Conservation (phyloP, 2,329 filamentous ascomycete genomes). For the Emmonsiellopsis sp. region DNA sequence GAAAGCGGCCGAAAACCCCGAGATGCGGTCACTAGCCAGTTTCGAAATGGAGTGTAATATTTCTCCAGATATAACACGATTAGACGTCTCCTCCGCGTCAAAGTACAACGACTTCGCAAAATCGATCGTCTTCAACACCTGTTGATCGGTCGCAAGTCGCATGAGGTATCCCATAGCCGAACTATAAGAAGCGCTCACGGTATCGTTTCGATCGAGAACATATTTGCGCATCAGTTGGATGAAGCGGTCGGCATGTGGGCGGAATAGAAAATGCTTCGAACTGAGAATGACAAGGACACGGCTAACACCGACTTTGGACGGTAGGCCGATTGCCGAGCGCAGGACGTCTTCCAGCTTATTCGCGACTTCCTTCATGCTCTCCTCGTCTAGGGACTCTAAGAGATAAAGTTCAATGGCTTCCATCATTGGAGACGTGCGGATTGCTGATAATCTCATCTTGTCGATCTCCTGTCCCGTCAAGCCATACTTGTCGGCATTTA, state of each 20-base stretch:
- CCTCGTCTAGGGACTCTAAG: slow-evolving; percentile 70
- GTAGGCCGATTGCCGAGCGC: slow-evolving; percentile 79
- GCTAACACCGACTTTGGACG: slow-evolving; percentile 86
- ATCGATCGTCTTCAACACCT: slow-evolving; percentile 45
- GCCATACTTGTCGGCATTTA: slow-evolving; percentile 76
- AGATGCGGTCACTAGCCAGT: slow-evolving; percentile 81
- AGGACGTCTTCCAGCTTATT: slow-evolving; percentile 68
- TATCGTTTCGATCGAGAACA: slow-evolving; percentile 84
- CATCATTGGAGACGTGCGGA: slow-evolving; percentile 79
- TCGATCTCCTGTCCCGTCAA: slow-evolving; percentile 85
- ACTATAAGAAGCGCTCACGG: slow-evolving; percentile 83
- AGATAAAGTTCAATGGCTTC: slow-evolving; percentile 79
- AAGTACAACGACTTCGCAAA: slow-evolving; percentile 67
- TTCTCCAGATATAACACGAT: slow-evolving; percentile 69
- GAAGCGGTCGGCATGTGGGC: slow-evolving; percentile 65
- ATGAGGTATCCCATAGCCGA: slow-evolving; percentile 78
- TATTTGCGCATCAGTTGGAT: slow-evolving; percentile 71
- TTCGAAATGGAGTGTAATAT: slow-evolving; percentile 77
- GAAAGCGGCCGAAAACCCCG: slow-evolving; percentile 61
- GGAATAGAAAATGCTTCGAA: slow-evolving; percentile 66
- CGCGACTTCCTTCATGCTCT: slow-evolving; percentile 66
- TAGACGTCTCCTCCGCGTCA: slow-evolving; percentile 64
- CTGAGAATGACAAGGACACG: slow-evolving; percentile 77
- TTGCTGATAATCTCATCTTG: slow-evolving; percentile 69
- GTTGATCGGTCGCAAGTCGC: slow-evolving; percentile 51